These are phyloP conservation scores for Paramecium biaurelia DNA, from an alignment of 73 alveolate species.

Conservation along the genomic window DNA sequence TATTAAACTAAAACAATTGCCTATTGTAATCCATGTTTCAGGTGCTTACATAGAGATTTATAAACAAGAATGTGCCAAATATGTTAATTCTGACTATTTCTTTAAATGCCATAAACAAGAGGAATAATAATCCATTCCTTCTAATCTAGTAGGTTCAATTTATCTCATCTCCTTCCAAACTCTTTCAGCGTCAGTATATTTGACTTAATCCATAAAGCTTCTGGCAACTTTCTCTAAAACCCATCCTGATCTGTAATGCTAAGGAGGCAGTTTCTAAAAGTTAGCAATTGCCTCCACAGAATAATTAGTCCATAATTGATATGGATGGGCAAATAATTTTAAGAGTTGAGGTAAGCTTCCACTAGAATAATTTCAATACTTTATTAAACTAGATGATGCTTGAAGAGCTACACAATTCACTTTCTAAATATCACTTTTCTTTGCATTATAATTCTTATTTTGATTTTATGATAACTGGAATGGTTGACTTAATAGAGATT, in stretches of 20 bases:
- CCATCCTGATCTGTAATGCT: constrained; percentile 90
- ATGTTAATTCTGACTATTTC: constrained; percentile 91
- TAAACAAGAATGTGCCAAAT: constrained; percentile 71
- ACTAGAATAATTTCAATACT: not conserved
- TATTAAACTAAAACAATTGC: constrained; percentile 90
- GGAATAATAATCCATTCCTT: constrained; percentile 93
- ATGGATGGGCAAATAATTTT: constrained; percentile 82
- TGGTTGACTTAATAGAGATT: not conserved
- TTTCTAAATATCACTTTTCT: not conserved
- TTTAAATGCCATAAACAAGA: constrained; percentile 96
- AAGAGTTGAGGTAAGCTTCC: constrained; percentile 67
- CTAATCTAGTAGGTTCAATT: constrained; percentile 89
- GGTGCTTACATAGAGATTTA: constrained; percentile 89
- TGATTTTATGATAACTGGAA: not conserved
- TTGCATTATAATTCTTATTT: not conserved
- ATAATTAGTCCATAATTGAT: constrained; percentile 72
- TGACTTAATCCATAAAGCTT: constrained; percentile 88
- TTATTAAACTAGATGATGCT: not conserved
- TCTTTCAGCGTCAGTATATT: constrained; percentile 91
- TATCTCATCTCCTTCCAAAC: constrained; percentile 75
- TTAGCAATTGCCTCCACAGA: constrained; percentile 83
- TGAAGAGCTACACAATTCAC: not conserved
- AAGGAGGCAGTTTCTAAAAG: constrained; percentile 81
- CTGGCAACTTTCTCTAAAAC: constrained; percentile 87
- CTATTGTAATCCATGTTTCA: constrained; percentile 97